Evolutionary conservation across 345 rosid genomes (phyloP).

Genomic region (Salix caprea): DNA sequence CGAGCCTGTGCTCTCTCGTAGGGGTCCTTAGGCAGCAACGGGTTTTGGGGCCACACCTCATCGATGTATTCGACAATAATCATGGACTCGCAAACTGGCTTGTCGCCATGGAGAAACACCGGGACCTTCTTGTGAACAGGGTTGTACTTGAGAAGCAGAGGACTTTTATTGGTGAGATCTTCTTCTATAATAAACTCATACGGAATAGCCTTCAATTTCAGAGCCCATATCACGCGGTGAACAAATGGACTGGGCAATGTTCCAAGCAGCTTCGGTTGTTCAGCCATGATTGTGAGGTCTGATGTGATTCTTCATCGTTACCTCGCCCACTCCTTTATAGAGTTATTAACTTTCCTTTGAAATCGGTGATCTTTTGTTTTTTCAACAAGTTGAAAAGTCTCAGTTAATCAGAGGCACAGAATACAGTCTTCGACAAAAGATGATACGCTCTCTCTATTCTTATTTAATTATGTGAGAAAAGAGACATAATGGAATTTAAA

Average conservation of each 20-base stretch:
- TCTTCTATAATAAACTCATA: neutral
- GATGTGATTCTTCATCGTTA: neutral
- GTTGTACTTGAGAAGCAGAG: constrained; percentile 3
- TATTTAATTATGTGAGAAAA: too few species aligned
- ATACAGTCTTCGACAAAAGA: too few species aligned
- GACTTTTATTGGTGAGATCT: neutral
- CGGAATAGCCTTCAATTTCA: neutral
- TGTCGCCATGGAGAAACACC: neutral
- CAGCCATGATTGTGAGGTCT: neutral
- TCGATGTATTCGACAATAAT: neutral
- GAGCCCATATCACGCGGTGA: neutral
- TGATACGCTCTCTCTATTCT: too few species aligned
- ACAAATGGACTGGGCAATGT: neutral
- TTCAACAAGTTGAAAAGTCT: too few species aligned
- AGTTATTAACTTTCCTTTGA: neutral
- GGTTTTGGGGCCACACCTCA: neutral
- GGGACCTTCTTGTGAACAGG: neutral
- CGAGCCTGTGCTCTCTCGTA: constrained; percentile 1
- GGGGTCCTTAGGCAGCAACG: neutral
- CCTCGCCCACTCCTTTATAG: neutral
- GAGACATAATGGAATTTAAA: too few species aligned
- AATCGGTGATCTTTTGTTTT: too few species aligned
- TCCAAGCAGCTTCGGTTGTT: neutral
- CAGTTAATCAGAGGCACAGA: too few species aligned
- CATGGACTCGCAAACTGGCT: neutral